Evolutionary conservation across 352 stramenopile species (phyloP).

Genomic region (Globisporangium recalcitrans): DNA sequence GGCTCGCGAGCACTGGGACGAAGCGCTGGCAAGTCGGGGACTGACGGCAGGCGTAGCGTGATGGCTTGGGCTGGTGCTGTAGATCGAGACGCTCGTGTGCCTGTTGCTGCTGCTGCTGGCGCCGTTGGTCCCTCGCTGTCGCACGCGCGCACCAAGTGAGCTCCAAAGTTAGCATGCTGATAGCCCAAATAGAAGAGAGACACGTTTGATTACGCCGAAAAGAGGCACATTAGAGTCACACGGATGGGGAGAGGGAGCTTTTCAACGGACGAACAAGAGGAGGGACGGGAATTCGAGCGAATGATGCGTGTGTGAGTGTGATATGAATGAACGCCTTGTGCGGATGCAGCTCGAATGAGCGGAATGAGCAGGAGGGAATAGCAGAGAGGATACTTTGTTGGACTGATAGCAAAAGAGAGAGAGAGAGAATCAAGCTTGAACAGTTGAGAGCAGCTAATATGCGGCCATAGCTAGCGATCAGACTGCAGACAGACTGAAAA

Average conservation of each 20-base stretch:
- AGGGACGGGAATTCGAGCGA: constrained; percentile 1
- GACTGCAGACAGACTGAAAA: too few relatives aligned
- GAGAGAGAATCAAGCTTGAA: too few relatives aligned
- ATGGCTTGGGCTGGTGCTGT: not conserved
- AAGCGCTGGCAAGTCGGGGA: not conserved
- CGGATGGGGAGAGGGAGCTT: not conserved
- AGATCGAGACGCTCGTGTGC: not conserved
- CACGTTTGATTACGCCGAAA: constrained; percentile 2
- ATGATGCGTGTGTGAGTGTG: not conserved
- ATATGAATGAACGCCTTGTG: constrained; percentile 2
- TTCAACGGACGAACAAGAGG: not conserved
- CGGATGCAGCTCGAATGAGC: too few relatives aligned
- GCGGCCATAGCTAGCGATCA: too few relatives aligned
- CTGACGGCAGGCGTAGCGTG: not conserved
- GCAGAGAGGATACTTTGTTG: too few relatives aligned
- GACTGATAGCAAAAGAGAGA: too few relatives aligned
- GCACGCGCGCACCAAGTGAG: constrained; percentile 1
- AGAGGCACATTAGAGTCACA: not conserved
- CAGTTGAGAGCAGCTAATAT: too few relatives aligned
- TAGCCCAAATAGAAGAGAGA: not conserved
- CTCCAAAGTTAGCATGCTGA: not conserved
- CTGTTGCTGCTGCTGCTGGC: not conserved
- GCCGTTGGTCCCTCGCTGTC: not conserved
- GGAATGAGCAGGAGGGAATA: too few relatives aligned
- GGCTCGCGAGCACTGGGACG: too few relatives aligned